Percentiles rank a stretch among this genome's conserved stretches.
phyloP scores from a whole-genome alignment of 2,329 filamentous ascomycete genomes.

The Epichloe uncinata region DNA sequence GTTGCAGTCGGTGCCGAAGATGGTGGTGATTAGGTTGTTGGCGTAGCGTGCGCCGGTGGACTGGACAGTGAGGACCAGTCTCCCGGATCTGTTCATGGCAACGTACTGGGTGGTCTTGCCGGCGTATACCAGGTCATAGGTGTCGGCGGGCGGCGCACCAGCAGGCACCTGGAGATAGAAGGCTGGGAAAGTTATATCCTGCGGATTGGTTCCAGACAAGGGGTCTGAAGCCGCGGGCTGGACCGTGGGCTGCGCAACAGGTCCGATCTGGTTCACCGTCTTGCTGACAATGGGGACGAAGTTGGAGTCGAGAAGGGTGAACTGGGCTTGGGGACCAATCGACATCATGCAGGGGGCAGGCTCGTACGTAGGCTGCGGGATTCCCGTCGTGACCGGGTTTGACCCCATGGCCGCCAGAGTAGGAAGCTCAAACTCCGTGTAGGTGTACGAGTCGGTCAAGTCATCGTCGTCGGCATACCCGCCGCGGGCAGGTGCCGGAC shows the following conservation, averaged over 20 bases:
- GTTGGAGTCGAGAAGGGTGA: not conserved
- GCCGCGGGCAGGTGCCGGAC: not conserved
- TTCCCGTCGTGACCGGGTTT: not conserved
- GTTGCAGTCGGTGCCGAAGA: constrained; percentile 1
- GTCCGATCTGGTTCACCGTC: not conserved
- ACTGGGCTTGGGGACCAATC: not conserved
- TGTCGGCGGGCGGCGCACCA: not conserved
- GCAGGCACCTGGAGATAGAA: not conserved
- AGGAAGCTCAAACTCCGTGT: not conserved
- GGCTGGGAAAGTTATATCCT: not conserved
- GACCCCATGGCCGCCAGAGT: not conserved
- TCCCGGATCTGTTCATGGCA: not conserved
- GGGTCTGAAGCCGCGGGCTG: not conserved
- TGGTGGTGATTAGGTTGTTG: not conserved
- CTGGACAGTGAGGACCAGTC: not conserved
- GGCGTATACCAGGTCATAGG: not conserved
- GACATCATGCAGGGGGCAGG: not conserved
- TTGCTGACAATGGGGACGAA: not conserved
- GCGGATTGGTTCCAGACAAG: not conserved
- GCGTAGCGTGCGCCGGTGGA: not conserved
- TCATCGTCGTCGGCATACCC: not conserved
- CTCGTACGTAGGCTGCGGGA: not conserved
- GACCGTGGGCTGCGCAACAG: not conserved
- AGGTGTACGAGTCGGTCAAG: not conserved
- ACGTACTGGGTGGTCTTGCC: not conserved